phyloP scores from a whole-genome alignment of 1,284 basidiomycete species.

The Trichosporon sp. region DNA sequence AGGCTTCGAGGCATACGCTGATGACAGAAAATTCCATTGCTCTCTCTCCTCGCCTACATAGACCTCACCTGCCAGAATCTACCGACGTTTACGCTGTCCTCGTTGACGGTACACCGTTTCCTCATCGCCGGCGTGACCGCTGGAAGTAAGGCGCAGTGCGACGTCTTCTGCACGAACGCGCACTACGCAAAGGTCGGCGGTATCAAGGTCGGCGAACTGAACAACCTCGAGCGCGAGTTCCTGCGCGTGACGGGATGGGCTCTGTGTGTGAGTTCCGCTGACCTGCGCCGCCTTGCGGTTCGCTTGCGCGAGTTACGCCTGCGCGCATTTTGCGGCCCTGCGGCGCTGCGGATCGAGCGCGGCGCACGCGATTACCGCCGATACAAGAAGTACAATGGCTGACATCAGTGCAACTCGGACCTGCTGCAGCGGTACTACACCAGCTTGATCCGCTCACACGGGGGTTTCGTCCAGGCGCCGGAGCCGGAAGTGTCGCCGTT shows the following conservation, averaged over 20 bases:
- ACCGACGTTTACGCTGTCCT: constrained; percentile 85
- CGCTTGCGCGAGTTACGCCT: background rate
- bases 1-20: background rate
- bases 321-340: background rate
- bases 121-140: constrained; percentile 85
- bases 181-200: constrained; percentile 93
- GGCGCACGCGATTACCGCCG: background rate
- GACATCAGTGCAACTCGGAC: constrained; percentile 53
- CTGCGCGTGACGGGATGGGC: constrained; percentile 86
- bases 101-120: constrained; percentile 92
- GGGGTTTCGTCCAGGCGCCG: constrained; percentile 49
- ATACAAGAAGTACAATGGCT: constrained; percentile 15
- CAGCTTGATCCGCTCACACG: constrained; percentile 56
- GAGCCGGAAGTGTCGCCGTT: constrained; percentile 47
- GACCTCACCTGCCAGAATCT: constrained; percentile 86
- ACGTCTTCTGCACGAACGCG: constrained; percentile 87
- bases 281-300: background rate
- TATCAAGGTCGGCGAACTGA: constrained; percentile 83
- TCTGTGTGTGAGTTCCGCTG: constrained; percentile 71
- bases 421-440: constrained; percentile 57
- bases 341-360: background rate
- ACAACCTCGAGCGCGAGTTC: constrained; percentile 89
- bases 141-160: constrained; percentile 86
- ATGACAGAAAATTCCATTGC: constrained; percentile 75
- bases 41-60: constrained; percentile 89